Percentiles rank a stretch among this genome's conserved stretches.
These are phyloP conservation scores for Verticillium alfalfae DNA, from an alignment of 2,329 filamentous ascomycete species.

Conservation along the genomic window DNA sequence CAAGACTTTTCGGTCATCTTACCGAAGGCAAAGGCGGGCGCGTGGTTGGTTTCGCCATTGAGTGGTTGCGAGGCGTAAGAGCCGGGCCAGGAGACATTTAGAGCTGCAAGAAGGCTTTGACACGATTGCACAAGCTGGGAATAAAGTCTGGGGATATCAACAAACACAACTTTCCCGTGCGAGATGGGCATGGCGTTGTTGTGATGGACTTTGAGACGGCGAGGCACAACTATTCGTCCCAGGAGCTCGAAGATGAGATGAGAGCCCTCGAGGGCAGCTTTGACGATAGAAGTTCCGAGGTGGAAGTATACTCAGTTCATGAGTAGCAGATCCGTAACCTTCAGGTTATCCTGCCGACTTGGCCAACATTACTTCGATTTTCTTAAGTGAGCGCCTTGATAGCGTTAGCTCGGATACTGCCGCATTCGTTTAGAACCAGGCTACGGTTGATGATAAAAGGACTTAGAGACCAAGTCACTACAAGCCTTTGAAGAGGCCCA, in stretches of 20 bases:
- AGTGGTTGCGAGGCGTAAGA: constrained; percentile 16
- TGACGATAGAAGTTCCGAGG: constrained; percentile 3
- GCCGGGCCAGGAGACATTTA: constrained; percentile 18
- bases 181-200: constrained; percentile 15
- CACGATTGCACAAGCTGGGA: constrained; percentile 18
- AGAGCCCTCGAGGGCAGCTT: constrained; percentile 12
- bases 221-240: constrained; percentile 11
- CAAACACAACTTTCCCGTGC: constrained; percentile 26
- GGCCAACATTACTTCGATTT: too few species aligned
- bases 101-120: constrained; percentile 14
- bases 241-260: constrained; percentile 18
- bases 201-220: constrained; percentile 26
- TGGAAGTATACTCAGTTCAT: constrained; percentile 2
- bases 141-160: constrained; percentile 27
- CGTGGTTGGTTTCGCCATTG: constrained; percentile 18
- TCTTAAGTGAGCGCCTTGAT: too few species aligned
- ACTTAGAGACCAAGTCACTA: too few species aligned
- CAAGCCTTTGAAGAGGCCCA: too few species aligned
- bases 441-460: too few species aligned
- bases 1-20: constrained; percentile 21
- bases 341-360: too few species aligned
- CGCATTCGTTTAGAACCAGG: too few species aligned
- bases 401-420: too few species aligned
- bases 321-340: neutral
- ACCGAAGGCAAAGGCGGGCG: constrained; percentile 18